Base-by-base conservation (phyloP, 1,284 basidiomycete genomes). In the Ceratobasidium sp. region DNA sequence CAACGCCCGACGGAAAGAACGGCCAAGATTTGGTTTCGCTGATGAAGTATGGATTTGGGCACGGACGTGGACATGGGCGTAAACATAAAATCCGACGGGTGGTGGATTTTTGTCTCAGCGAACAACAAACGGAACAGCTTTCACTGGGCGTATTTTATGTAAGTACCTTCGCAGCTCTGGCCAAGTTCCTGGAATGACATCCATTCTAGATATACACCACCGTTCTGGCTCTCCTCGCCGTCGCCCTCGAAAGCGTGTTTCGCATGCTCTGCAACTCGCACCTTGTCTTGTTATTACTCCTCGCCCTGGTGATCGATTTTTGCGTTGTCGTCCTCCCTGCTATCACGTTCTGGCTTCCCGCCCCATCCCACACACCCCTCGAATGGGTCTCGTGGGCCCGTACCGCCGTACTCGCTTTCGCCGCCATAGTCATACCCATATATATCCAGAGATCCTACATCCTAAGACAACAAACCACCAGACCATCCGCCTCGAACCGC, bases 91-190 rank as follows among this genome's bases (percentile, higher is more conserved):
- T 22, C 3, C 54, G 24, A 4, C 54, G 46, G 14, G 27, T 19
- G 19, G n/a, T 27, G 2, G 43, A 71, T 5, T 48, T 71, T 11
- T 71, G 68, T 31, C 54, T 71, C 13, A 71, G 54, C 56, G 24
- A 51, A 49, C 39, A 31, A 24, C 68, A 71, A 27, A 49, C 56
- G 7, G 54, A 56, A 41, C 54, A 53, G n/a, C 56, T 71, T 4
- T n/a, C 43, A 0, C 16, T 71, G 19, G 43, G 16, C n/a, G 34
- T 46, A 24, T 71, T 71, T 49, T 61, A 71, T 31, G 68, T 61
- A 37, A 43, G 56, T 53, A 41, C n/a, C 27, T 43, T 43, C n/a
- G 1, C 37, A 43, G 41, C 22, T n/a, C 13, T 4, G 24, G 7
- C 2, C 2, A 59, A 37, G 19, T 3, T 14, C 19, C 31, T 6